phyloP scores from a whole-genome alignment of 179 eudicot genomes.

The Gypsophila paniculata region DNA sequence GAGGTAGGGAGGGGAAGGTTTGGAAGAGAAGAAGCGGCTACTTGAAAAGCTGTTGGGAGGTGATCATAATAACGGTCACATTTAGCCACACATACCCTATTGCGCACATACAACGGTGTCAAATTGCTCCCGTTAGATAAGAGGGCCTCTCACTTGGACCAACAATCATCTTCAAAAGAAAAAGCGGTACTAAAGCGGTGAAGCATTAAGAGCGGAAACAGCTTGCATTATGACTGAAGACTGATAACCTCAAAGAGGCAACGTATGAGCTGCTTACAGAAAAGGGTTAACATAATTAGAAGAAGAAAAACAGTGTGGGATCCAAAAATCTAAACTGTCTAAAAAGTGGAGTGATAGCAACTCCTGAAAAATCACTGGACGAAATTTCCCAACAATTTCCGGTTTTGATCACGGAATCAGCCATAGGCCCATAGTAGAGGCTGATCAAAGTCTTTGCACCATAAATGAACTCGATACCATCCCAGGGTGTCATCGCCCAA shows the following conservation, averaged over 20 bases:
- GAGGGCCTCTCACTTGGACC: too few species aligned
- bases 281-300: background rate
- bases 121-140: too few species aligned
- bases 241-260: background rate
- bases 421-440: background rate
- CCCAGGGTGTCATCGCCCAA: too few species aligned
- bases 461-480: background rate
- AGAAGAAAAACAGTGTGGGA: background rate
- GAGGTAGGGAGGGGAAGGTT: too few species aligned
- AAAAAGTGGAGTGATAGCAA: background rate
- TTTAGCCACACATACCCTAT: too few species aligned
- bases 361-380: background rate
- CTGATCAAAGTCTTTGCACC: background rate
- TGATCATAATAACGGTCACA: too few species aligned
- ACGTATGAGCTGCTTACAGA: background rate
- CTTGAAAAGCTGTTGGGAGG: too few species aligned
- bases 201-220: background rate
- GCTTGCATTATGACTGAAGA: background rate
- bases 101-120: too few species aligned
- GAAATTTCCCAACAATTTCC: background rate
- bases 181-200: background rate
- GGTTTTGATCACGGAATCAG: background rate
- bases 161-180: too few species aligned
- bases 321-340: background rate
- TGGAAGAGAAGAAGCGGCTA: too few species aligned